Evolutionary conservation across 2,329 filamentous ascomycete species (phyloP).

Genomic region (Orbilia javanica): DNA sequence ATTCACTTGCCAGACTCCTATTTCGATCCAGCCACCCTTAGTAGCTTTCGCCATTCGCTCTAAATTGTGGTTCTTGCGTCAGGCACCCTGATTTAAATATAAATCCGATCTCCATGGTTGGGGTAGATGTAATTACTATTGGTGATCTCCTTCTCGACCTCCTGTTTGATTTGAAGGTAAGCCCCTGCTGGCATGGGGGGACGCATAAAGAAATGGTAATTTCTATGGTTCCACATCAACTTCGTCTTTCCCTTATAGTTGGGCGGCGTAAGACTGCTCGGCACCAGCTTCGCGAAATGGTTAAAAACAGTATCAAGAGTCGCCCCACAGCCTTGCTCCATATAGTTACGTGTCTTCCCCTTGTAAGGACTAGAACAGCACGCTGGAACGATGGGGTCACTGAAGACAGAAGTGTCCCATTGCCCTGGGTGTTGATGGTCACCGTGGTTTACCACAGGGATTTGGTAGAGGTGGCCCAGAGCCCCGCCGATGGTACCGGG

Average conservation of each 20-base stretch:
- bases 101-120: background rate
- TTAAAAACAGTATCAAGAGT: background rate
- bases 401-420: constrained; percentile 27
- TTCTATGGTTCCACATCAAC: background rate
- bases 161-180: too few relatives aligned
- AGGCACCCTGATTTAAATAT: too few relatives aligned
- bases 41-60: constrained; percentile 1
- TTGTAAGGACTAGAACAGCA: background rate
- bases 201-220: background rate
- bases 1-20: constrained; percentile 5
- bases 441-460: background rate
- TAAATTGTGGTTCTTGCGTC: too few relatives aligned
- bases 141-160: too few relatives aligned
- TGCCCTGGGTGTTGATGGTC: background rate
- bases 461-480: background rate
- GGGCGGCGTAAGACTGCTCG: background rate
- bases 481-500: too few relatives aligned
- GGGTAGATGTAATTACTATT: background rate
- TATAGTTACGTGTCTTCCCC: background rate
- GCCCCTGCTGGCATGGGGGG: background rate
- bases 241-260: too few relatives aligned
- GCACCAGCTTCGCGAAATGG: too few relatives aligned
- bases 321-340: constrained; percentile 1
- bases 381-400: constrained; percentile 11
- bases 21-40: constrained; percentile 15